A percentile compares a stretch with the other conserved stretches of the same genome.
Conservation (phyloP, 2,329 filamentous ascomycete genomes). For the Myotisia sp. region DNA sequence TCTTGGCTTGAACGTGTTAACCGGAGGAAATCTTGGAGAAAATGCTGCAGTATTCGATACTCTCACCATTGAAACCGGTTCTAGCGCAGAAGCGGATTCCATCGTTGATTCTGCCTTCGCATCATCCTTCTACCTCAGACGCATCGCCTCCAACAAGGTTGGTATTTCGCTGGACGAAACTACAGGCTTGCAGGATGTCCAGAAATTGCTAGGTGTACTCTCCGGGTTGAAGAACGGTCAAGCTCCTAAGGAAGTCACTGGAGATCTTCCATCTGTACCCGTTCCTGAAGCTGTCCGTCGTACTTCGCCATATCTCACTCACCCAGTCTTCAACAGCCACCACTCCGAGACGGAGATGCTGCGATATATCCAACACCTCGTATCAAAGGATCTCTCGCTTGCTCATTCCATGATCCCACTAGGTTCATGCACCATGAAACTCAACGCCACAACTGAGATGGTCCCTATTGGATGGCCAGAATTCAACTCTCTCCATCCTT, state of each 20-base stretch:
- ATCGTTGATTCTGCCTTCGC: constrained; percentile 38
- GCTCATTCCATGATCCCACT: constrained; percentile 97
- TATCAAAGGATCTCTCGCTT: constrained; percentile 86
- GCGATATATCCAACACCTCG: constrained; percentile 82
- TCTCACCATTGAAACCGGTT: constrained; percentile 49
- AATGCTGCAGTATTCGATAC: constrained; percentile 63
- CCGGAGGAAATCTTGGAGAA: constrained; percentile 42
- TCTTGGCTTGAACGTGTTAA: constrained; percentile 50
- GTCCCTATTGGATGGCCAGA: constrained; percentile 63
- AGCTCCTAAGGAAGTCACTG: constrained; percentile 17
- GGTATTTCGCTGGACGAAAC: constrained; percentile 71
- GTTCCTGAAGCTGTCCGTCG: constrained; percentile 47
- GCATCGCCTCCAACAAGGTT: constrained; percentile 45
- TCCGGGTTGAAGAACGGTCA: constrained; percentile 21
- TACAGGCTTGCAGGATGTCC: constrained; percentile 42
- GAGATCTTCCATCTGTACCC: constrained; percentile 27
- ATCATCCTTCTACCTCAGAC: constrained; percentile 48
- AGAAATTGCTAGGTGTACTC: constrained; percentile 42
- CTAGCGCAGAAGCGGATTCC: constrained; percentile 38
- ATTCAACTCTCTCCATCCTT: constrained; percentile 70
- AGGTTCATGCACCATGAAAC: constrained; percentile 96
- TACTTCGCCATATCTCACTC: constrained; percentile 63
- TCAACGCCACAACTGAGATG: constrained; percentile 91
- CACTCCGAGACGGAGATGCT: constrained; percentile 91
- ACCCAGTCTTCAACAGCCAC: constrained; percentile 87